Evolutionary conservation across 1,284 basidiomycete genomes (phyloP), one percentile per base, ranked within the genome.

Genomic region (Boletus semigastroideus): DNA sequence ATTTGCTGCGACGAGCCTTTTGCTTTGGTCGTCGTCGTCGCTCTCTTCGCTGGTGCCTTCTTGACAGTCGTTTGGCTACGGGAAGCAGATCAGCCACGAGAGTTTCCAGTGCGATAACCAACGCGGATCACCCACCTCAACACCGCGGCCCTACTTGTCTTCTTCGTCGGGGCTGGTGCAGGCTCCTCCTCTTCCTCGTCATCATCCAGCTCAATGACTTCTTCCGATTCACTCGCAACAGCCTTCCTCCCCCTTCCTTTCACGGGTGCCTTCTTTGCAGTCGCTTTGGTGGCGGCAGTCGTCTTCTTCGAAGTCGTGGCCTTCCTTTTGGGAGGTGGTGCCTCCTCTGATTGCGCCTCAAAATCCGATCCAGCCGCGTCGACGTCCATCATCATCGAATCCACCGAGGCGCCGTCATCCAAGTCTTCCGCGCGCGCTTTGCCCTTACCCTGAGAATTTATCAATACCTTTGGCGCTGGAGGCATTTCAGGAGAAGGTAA

Each of bases 311-410:
- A 68, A 49, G 50, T 50, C 14, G 64, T 59, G 44, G 75, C 77
- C 62, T 79, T 82, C 67, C 80, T 83, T 34, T 76, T 75, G 40
- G 76, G 69, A 25, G 78, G 75, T 22, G 72, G 68, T 19, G 62
- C 65, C 30, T 65, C 72, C 39, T 79, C 78, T 3, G 73, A 75
- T 27, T 75, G 42, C 1, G 46, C 60, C 53, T 61, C 71, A 34
- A 78, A 79, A 55, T 82, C 81, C 14, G 78, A 80, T 57, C 70
- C 74, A 46, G 70, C 72, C 20, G 66, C 67, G 52, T 83, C 81
- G 42, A 83, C 60, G 34, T 86, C 82, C 79, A 83, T 78, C 74
- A 79, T 74, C 90, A 94, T 94, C 14, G 90, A 94, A 64, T 94
- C 92, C 25, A 80, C 80, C 1, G 88, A 90, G 33, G 72, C 73